Evolutionary conservation across 2,329 filamentous ascomycete species (phyloP), one percentile per base, ranked within the genome.

Genomic region (Gnomoniopsis smithogilvyi): DNA sequence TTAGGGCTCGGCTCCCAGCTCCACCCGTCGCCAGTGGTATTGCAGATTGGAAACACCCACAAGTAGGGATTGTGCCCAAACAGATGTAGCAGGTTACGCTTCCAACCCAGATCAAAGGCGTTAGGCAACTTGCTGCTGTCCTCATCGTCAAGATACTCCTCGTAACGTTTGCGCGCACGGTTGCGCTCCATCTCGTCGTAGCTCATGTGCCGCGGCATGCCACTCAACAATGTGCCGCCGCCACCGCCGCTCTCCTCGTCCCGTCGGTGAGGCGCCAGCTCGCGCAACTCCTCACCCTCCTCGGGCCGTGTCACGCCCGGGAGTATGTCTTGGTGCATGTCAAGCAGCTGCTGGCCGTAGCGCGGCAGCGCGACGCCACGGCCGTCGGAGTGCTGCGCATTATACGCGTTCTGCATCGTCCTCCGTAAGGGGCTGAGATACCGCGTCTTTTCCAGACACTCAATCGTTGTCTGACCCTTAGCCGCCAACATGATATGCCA

Each of bases 401-500:
- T 74, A 65, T 85, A 82, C 57, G 87, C 82, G 63, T 84, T 78
- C 69, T 90, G 86, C 69, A 94, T 82, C 51, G 83, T 83, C 69
- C 86, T 86, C 58, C 89, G 84, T 61, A 96, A 72, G 0, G 92
- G 91, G 11, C 90, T 92, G 8, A 96, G 82, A 74, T 99, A 99
- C 57, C 95, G 85, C 2, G 94, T 98, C 79, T 95, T 97, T 74
- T 99, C 95, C 61, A 99, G 78, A 67, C 90, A 96, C 73, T 99
- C 95, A 60, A 99, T 97, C 3, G 95, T 99, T 1, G 95, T 99
- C 74, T 96, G 87, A 3, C 91, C 92, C 26, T 84, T 83, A 56
- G 83, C 77, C 1, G 91, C 91, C 1, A 99, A 81, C 71, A 90
- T 85, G 58, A 98, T 81, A 78, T 99, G 95, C 93, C 95, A 99